Evolutionary conservation across 768 basidiomycete genomes (phyloP).

Genomic region (Leccinum uliginosum): DNA sequence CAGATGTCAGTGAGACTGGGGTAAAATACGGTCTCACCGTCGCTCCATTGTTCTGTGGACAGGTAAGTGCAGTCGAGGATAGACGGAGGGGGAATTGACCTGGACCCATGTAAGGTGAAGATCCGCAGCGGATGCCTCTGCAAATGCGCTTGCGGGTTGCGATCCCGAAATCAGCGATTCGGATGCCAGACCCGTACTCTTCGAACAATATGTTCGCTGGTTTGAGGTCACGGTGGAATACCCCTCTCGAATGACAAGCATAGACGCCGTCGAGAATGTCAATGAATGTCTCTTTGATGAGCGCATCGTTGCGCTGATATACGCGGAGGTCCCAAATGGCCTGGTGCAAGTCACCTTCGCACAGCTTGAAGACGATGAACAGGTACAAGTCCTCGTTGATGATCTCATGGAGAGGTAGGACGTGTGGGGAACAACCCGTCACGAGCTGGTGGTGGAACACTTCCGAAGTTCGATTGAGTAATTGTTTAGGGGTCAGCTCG

Average conservation of each 20-base stretch:
- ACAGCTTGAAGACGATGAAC: slow-evolving; percentile 64
- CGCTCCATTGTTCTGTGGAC: slow-evolving; percentile 47
- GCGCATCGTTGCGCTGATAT: slow-evolving; percentile 54
- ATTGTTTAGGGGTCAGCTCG: slow-evolving; percentile 51
- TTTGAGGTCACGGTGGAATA: slow-evolving; percentile 86
- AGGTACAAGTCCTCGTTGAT: slow-evolving; percentile 57
- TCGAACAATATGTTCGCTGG: slow-evolving; percentile 75
- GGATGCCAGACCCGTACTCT: slow-evolving; percentile 47
- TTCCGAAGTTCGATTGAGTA: slow-evolving; percentile 64
- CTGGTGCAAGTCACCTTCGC: slow-evolving; percentile 62
- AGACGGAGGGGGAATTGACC: slow-evolving; percentile 36
- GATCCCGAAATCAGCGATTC: slow-evolving; percentile 78
- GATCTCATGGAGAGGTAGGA: slow-evolving; percentile 65
- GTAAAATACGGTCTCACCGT: slow-evolving; percentile 35
- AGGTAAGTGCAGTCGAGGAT: slow-evolving; percentile 1
- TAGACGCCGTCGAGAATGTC: slow-evolving; percentile 78
- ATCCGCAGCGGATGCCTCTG: slow-evolving; percentile 55
- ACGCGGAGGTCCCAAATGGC: slow-evolving; percentile 58
- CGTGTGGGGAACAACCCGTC: slow-evolving; percentile 47
- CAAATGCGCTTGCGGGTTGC: slow-evolving; percentile 45
- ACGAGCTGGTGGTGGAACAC: slow-evolving; percentile 53
- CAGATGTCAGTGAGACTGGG: slow-evolving; percentile 50
- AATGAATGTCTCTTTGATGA: slow-evolving; percentile 67
- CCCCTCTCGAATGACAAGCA: slow-evolving; percentile 62
- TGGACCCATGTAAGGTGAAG: slow-evolving; percentile 65